Base-by-base conservation (phyloP, 345 rosid species). In the Hypericum androsaemum region DNA sequence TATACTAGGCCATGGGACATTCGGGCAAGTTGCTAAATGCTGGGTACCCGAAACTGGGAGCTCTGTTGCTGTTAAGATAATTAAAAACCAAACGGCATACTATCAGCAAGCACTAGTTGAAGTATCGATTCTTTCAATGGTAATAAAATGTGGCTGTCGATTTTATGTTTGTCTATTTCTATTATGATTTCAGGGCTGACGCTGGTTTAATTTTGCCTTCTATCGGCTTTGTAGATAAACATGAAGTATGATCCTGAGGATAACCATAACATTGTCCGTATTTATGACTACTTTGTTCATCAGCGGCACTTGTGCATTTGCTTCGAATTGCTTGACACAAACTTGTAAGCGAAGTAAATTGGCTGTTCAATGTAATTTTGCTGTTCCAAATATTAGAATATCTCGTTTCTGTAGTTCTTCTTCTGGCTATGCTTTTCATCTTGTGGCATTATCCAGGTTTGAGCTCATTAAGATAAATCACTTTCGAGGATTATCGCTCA, bases 21-120 rank as follows among this genome's bases (percentile, higher is more conserved):
- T 94, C 67, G 97, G 97, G 47, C 99, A 94, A 71, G 97, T 94
- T 78, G 97, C 89, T 51, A 94, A 88, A 74, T 94, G 99, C 77
- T 86, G 85, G 99, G 86, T 83, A 42, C 70, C 83, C 13, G 89
- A 81, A 64, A 71, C 77, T 14, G 63, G 75, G 64, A 64, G 76
- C 71, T 83, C 78, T 73, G 84, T 83, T 58, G 99, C 99, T 52
- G 86, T 94, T 54, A 94, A 94, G 76, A 88, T 94, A 68, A 94
- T 94, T 22, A 94, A 94, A 76, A 94, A 94, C 54, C 94, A 77
- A 64, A 97, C 97, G 64, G 99, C 99, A 49, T 88, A 88, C 80
- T 79, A 86, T 69, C 99, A 88, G 80, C 97, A 94, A 72, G 89
- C 99, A 42, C 70, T 88, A 65, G 95, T 94, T 71, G 97, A 94